These are phyloP conservation scores for Podospora pseudoanserina DNA, from an alignment of 495 filamentous ascomycete species.

Conservation along the genomic window DNA sequence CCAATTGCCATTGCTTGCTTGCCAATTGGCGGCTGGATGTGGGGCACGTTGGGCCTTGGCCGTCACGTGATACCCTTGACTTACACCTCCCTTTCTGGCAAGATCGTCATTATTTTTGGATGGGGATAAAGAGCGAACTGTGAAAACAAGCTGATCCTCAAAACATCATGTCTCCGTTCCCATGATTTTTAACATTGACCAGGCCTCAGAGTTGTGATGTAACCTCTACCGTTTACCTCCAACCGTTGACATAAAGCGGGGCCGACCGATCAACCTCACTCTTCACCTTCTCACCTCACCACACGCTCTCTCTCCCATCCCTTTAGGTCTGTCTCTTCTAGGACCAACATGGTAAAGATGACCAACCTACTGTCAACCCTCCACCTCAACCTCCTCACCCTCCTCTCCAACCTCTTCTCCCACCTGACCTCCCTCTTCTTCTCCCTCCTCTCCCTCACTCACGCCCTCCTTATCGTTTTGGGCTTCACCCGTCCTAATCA, in stretches of 20 bases:
- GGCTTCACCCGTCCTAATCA: not conserved
- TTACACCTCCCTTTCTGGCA: not conserved
- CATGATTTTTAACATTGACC: not conserved
- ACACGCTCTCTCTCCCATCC: too few species aligned
- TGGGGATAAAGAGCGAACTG: not conserved
- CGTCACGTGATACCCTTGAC: conserved; percentile 9
- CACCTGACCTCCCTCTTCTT: not conserved
- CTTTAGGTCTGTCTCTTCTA: not conserved
- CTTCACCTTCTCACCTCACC: not conserved
- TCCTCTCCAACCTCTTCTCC: not conserved
- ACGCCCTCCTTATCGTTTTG: not conserved
- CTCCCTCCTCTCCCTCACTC: not conserved
- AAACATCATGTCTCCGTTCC: too few species aligned
- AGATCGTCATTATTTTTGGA: not conserved
- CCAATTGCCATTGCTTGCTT: not conserved
- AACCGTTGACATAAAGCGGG: not conserved
- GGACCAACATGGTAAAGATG: not conserved
- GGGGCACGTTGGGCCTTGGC: not conserved
- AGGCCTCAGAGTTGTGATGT: not conserved
- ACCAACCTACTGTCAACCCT: not conserved
- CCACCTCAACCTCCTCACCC: not conserved
- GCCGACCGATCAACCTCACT: not conserved
- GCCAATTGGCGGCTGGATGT: conserved; percentile 6
- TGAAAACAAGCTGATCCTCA: not conserved
- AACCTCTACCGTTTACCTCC: not conserved